A percentile compares a stretch with the other conserved stretches of the same genome.
phyloP scores from a whole-genome alignment of 176 grass and related monocot species.

The Carex pumila region DNA sequence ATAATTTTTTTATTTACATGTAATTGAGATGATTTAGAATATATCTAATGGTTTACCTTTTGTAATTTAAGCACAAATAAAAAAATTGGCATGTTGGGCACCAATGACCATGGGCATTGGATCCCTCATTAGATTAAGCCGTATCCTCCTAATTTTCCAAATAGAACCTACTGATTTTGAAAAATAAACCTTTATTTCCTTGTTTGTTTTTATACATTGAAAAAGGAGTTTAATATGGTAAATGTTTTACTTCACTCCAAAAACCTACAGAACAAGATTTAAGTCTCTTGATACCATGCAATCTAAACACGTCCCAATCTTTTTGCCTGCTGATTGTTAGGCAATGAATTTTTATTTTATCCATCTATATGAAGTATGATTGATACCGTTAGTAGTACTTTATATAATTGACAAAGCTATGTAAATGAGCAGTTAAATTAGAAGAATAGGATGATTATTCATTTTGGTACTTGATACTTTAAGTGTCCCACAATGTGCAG shows the following conservation, averaged over 20 bases:
- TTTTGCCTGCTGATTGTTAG: not conserved
- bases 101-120: no score
- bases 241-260: not conserved
- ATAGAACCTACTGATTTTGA: not conserved
- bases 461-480: constrained; percentile 4
- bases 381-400: not conserved
- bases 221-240: not conserved
- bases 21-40: not conserved
- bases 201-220: not conserved
- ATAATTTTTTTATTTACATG: not conserved
- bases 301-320: not conserved
- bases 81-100: not conserved
- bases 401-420: not conserved
- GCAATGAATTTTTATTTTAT: not conserved
- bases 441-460: constrained; percentile 1
- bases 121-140: not conserved
- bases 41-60: not conserved
- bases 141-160: not conserved
- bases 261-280: not conserved
- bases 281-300: not conserved
- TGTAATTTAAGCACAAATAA: not conserved
- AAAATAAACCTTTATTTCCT: not conserved
- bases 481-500: constrained; percentile 26
- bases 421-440: not conserved
- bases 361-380: not conserved